A percentile compares a stretch with the other conserved stretches of the same genome.
Evolutionary conservation across 2,329 filamentous ascomycete species (phyloP).

Genomic region (Colletotrichum scovillei): DNA sequence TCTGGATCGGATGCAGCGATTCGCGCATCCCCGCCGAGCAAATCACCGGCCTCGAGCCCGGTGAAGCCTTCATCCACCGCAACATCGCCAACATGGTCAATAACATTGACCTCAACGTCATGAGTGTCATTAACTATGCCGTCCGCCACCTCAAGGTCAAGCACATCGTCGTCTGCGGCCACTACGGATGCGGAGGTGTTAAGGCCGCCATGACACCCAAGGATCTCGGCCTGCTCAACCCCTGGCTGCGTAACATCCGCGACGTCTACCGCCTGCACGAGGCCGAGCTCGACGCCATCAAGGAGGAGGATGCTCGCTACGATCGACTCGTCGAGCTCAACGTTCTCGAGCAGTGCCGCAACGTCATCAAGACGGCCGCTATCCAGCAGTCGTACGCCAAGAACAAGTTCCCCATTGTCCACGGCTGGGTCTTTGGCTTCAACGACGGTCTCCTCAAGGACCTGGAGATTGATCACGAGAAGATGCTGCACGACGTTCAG

Average conservation of each 20-base stretch:
- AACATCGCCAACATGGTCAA: slow-evolving; percentile 93
- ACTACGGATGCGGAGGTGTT: slow-evolving; percentile 83
- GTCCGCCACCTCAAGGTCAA: slow-evolving; percentile 84
- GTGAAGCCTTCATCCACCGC: slow-evolving; percentile 92
- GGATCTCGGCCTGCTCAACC: slow-evolving; percentile 77
- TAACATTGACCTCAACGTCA: slow-evolving; percentile 82
- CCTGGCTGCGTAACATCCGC: slow-evolving; percentile 79
- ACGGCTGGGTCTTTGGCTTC: slow-evolving; percentile 80
- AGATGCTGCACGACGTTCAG: slow-evolving; percentile 68
- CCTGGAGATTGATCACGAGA: slow-evolving; percentile 71
- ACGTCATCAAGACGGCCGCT: slow-evolving; percentile 81
- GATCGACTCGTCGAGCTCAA: slow-evolving; percentile 85
- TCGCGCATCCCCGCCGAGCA: slow-evolving; percentile 92
- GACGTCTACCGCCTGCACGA: slow-evolving; percentile 80
- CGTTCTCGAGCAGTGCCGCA: slow-evolving; percentile 81
- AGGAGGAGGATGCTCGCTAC: slow-evolving; percentile 69
- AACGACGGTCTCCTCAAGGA: slow-evolving; percentile 75
- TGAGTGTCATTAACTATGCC: slow-evolving; percentile 88
- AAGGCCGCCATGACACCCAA: slow-evolving; percentile 79
- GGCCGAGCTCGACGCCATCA: slow-evolving; percentile 73
- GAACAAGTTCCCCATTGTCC: slow-evolving; percentile 75
- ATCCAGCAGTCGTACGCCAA: slow-evolving; percentile 78
- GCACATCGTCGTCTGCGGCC: slow-evolving; percentile 83
- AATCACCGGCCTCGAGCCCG: slow-evolving; percentile 84
- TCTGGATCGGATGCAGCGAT: slow-evolving; percentile 94